Base-by-base conservation (phyloP, 257 asterid genomes). In the Plantago elongata region DNA sequence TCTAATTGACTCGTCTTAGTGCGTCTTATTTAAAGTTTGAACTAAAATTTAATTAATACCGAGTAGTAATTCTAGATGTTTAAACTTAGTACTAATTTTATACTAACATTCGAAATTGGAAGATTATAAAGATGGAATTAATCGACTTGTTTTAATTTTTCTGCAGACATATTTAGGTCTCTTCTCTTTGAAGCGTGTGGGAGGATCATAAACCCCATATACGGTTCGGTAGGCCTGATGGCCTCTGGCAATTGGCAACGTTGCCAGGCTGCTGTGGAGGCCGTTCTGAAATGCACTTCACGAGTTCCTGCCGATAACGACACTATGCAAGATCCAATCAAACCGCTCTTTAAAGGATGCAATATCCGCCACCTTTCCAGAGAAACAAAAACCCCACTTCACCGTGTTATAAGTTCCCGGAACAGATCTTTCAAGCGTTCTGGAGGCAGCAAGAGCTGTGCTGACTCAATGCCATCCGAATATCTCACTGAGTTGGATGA, bases 121-220 rank as follows among this genome's bases (percentile, higher is more conserved):
- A 22, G 27, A 1, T 22, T 9, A 6, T 45, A 10, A 45, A 45
- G n/a, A 43, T 10, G n/a, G 49, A 45, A 13, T 9, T 45, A 10
- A 45, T 45, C 9, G 8, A 45, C 8, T n/a, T 49, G 9, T 49
- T 2, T 45, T 15, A 3, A 11, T 44, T 2, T 11, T 14, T 18
- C 5, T 9, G 50, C 82, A 89, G 97, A 69, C 38, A 72, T 77
- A 47, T 86, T 86, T 18, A 72, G 60, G 75, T 89, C 97, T 11
- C 69, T 89, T 0, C 60, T 89, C 29, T 84, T 77, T 17, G 97
- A 89, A 63, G 97, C 97, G n/a, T 89, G 97, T 64, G 97, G 97
- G 29, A 58, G 97, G 73, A 86, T 89, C 67, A 78, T 86, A n/a
- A 74, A 79, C 78, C 97, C 97, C 10, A 74, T 86, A 0, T 13